Evolutionary conservation across 164 flowering plant species (phyloP).

Genomic region (Euptelea pleiosperma): DNA sequence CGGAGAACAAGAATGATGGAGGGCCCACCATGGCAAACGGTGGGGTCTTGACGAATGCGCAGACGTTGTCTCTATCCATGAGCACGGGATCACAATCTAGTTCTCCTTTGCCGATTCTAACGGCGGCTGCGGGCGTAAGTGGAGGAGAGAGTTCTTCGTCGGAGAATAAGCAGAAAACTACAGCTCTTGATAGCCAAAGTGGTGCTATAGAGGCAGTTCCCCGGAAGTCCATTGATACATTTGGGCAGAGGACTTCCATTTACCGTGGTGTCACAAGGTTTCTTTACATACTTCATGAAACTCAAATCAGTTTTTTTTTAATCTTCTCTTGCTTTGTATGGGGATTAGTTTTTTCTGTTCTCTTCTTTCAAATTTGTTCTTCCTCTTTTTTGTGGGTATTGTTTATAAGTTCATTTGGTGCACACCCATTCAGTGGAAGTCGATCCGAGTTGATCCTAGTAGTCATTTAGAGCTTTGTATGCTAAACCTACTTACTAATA

Average conservation of each 20-base stretch:
- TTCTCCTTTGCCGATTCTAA: slow-evolving; percentile 32
- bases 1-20: slow-evolving; percentile 20
- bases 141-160: slow-evolving; percentile 39
- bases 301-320: no score
- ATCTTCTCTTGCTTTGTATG: not conserved
- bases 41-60: slow-evolving; percentile 24
- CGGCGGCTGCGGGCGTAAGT: slow-evolving; percentile 16
- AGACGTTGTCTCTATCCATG: slow-evolving; percentile 66
- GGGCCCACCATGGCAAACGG: slow-evolving; percentile 8
- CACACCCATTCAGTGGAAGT: no score
- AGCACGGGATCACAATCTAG: slow-evolving; percentile 53
- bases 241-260: slow-evolving; percentile 92
- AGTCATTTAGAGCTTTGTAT: no score
- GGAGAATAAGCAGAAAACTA: slow-evolving; percentile 30
- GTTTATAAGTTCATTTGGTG: no score
- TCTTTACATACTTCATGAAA: no score
- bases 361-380: no score
- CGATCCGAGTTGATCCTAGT: no score
- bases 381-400: no score
- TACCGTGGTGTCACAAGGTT: slow-evolving; percentile 98
- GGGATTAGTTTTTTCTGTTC: no score
- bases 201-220: slow-evolving; percentile 63
- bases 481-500: no score
- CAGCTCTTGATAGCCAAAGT: slow-evolving; percentile 31
- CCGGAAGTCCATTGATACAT: slow-evolving; percentile 75